These are phyloP conservation scores for Camellia japonica DNA, from an alignment of 148 eudicot species.

Conservation along the genomic window DNA sequence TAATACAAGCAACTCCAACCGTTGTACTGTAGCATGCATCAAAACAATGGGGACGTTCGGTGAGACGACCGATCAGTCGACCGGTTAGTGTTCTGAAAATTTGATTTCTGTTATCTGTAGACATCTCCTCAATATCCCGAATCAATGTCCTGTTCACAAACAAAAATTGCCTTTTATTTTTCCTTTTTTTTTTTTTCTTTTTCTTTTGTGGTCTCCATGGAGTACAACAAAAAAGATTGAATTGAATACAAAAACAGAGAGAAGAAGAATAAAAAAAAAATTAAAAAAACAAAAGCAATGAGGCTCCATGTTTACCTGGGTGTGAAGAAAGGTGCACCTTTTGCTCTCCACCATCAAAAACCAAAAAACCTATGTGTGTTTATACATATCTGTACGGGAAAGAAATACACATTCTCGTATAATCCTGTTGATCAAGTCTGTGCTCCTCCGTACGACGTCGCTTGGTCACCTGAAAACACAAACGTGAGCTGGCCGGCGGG, in stretches of 20 bases:
- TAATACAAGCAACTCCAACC: no score
- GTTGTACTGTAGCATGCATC: no score
- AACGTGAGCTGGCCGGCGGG: no score
- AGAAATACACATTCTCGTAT: no score
- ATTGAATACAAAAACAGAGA: neutral
- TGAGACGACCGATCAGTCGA: no score
- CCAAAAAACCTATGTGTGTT: neutral
- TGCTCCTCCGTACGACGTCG: no score
- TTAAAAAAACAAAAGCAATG: neutral
- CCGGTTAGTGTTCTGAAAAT: neutral
- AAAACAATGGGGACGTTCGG: no score
- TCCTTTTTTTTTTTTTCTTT: neutral
- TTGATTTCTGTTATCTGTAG: neutral
- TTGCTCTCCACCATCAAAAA: conserved; percentile 8
- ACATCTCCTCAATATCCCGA: neutral
- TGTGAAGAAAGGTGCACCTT: neutral
- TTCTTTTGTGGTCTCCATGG: neutral
- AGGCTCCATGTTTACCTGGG: conserved; percentile 9
- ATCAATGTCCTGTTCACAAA: conserved; percentile 13
- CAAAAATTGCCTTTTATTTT: neutral
- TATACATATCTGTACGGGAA: neutral
- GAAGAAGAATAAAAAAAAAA: neutral
- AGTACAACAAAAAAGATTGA: neutral
- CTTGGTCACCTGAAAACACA: no score
- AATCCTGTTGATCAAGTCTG: no score